phyloP scores from a whole-genome alignment of 768 basidiomycete species.

The Trametes punicea region DNA sequence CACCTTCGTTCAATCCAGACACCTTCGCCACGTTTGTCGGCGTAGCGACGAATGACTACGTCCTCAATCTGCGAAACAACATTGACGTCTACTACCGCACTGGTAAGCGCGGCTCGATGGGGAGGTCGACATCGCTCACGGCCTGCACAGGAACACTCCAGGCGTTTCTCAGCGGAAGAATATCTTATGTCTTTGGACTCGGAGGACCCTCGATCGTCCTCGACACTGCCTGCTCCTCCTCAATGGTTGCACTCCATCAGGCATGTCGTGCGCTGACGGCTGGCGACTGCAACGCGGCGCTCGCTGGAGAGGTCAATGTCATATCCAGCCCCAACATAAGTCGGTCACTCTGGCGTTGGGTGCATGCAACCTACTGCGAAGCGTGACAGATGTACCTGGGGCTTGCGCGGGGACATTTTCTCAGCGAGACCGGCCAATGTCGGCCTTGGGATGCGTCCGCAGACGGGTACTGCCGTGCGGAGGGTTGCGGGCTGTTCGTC shows the following conservation, averaged over 20 bases:
- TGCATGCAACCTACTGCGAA: not conserved
- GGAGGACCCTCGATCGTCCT: constrained; percentile 69
- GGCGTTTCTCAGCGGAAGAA: constrained; percentile 67
- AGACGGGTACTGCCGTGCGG: constrained; percentile 69
- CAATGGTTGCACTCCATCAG: constrained; percentile 63
- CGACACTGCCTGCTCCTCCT: constrained; percentile 76
- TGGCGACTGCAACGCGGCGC: constrained; percentile 61
- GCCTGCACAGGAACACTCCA: constrained; percentile 55
- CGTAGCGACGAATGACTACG: constrained; percentile 67
- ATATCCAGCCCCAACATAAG: constrained; percentile 70
- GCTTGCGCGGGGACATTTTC: constrained; percentile 64
- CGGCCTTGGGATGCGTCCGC: constrained; percentile 69
- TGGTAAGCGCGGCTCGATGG: constrained; percentile 34
- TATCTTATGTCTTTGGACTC: constrained; percentile 66
- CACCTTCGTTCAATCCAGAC: constrained; percentile 47
- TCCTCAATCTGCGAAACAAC: constrained; percentile 56
- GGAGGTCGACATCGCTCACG: not conserved
- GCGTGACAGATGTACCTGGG: constrained; percentile 59
- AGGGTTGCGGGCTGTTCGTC: constrained; percentile 70
- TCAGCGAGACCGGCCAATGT: constrained; percentile 64
- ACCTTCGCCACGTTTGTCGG: constrained; percentile 66
- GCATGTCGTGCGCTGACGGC: constrained; percentile 62
- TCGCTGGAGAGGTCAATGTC: constrained; percentile 74
- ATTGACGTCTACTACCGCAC: constrained; percentile 72
- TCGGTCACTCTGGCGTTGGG: not conserved